phyloP scores from a whole-genome alignment of 495 filamentous ascomycete genomes.

The Trichoderma reesei region DNA sequence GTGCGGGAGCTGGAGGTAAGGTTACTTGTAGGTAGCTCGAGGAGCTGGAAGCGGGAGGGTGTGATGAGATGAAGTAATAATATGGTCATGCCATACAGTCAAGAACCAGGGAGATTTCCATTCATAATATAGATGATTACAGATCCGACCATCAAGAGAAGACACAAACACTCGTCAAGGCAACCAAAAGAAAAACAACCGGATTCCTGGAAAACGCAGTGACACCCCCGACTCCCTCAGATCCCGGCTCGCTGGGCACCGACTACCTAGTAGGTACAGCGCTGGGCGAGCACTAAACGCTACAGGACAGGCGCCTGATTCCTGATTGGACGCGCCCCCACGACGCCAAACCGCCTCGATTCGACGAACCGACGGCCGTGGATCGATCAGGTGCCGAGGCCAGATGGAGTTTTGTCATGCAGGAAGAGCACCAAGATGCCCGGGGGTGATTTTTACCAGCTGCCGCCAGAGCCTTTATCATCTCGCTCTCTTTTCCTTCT shows the following conservation, averaged over 20 bases:
- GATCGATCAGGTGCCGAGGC: neutral
- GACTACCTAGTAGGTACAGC: neutral
- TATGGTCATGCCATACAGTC: too few species aligned
- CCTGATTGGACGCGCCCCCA: neutral
- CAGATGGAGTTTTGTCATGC: neutral
- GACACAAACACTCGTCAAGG: neutral
- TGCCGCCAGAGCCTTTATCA: too few species aligned
- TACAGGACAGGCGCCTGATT: too few species aligned
- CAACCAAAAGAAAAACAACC: neutral
- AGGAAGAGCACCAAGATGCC: neutral
- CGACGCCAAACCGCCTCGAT: neutral
- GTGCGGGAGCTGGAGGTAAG: neutral
- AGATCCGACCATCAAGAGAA: neutral
- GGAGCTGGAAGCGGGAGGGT: neutral
- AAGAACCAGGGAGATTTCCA: too few species aligned
- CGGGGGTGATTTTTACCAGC: neutral
- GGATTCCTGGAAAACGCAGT: neutral
- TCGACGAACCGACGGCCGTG: neutral
- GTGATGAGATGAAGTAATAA: too few species aligned
- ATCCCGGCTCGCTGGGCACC: neutral
- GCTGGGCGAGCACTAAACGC: too few species aligned
- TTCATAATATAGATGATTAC: too few species aligned
- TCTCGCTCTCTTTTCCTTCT: too few species aligned
- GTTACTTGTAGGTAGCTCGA: too few species aligned
- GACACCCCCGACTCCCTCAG: neutral